Evolutionary conservation across 2,329 filamentous ascomycete species (phyloP), one percentile per base, ranked within the genome.

Genomic region (Calonectria montana): DNA sequence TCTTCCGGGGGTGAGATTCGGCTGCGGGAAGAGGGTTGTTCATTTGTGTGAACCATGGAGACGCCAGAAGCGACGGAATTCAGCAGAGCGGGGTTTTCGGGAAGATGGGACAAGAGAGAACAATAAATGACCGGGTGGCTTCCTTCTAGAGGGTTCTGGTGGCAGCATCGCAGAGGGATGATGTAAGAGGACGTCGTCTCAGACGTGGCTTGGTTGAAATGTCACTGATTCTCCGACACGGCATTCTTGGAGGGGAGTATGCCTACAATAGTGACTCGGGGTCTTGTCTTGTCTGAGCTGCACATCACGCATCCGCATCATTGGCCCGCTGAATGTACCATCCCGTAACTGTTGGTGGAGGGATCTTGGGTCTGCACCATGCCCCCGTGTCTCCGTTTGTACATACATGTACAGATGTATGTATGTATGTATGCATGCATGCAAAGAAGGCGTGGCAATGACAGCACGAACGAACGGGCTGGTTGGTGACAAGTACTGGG

Each of bases 61-160:
- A 45, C 57, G 57, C 57, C 57, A 27, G 39, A 45, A 31, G 57
- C 57, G 57, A 62, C 39, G 57, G 57, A 62, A 62, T 29, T 62
- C 25, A 25, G 23, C 23, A 45, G 23, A 31, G 57, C 23, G 23
- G 57, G 57, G 37, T 37, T 62, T 62, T 27, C 37, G 37, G 57
- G 43, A 41, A 23, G 23, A 43, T 31, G 39, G 57, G 57, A 45
- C 23, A 45, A 41, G 57, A 62, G 57, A 31, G 15, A 45, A 45
- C 16, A 31, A 25, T 61, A 29, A 39, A 43, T 61, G 57, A 43
- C 39, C 18, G 23, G 21, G 25, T 53, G 48, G 48, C 43, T 47
- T n/a, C 23, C 23, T 27, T 29, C 48, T 16, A 25, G 48, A 53
- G 23, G 48, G 31, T 53, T 53, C 27, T 27, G 55, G 18, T 15